A percentile compares a stretch with the other conserved stretches of the same genome.
phyloP scores from a whole-genome alignment of 768 basidiomycete genomes.

The Omphalotus guepiniiformis region DNA sequence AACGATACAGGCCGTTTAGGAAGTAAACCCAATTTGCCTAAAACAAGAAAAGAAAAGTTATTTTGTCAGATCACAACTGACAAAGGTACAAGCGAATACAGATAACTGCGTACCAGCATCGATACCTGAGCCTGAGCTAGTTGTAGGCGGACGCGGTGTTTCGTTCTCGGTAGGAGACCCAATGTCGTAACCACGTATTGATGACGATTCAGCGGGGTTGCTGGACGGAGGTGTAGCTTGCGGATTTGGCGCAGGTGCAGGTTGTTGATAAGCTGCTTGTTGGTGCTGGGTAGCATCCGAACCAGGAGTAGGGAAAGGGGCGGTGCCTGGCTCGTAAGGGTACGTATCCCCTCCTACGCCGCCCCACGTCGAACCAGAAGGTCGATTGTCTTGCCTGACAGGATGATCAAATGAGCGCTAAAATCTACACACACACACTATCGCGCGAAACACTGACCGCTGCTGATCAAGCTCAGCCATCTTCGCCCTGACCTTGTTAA shows the following conservation, averaged over 20 bases:
- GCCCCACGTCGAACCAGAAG: neutral
- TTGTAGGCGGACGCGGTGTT: conserved; percentile 16
- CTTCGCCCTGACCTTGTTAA: conserved; percentile 80
- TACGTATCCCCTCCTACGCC: conserved; percentile 17
- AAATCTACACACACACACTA: neutral
- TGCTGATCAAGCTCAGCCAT: conserved; percentile 74
- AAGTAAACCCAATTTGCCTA: conserved; percentile 65
- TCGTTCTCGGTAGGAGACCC: conserved; percentile 6
- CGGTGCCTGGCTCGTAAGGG: conserved; percentile 12
- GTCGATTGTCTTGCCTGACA: neutral
- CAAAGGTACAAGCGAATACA: too few relatives aligned
- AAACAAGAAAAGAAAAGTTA: neutral
- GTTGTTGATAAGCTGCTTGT: conserved; percentile 12
- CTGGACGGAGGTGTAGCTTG: conserved; percentile 15
- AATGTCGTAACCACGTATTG: neutral
- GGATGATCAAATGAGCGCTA: neutral
- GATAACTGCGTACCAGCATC: conserved; percentile 26
- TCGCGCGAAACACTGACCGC: conserved; percentile 22
- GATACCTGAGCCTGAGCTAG: conserved; percentile 22
- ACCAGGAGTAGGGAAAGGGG: conserved; percentile 10
- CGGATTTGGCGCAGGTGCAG: conserved; percentile 22
- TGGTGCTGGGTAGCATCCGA: conserved; percentile 9
- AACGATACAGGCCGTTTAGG: conserved; percentile 74
- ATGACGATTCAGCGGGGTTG: conserved; percentile 2
- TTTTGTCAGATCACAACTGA: neutral